Evolutionary conservation across 176 grass and related monocot genomes (phyloP).

Genomic region (Ensete ventricosum): DNA sequence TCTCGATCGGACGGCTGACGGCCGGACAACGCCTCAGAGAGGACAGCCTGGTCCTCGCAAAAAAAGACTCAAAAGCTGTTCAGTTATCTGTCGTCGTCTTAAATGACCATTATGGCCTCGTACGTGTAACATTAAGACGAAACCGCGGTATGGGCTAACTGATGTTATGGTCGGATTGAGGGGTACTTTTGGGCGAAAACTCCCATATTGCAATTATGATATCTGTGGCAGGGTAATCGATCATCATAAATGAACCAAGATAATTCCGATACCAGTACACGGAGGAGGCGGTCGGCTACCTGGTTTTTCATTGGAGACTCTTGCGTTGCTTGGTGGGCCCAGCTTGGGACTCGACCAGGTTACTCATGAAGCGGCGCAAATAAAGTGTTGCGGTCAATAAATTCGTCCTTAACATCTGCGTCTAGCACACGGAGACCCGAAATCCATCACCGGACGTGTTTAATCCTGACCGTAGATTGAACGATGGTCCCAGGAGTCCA

Average conservation of each 20-base stretch:
- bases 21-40: not conserved
- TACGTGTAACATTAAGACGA: not conserved
- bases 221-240: conserved; percentile 3
- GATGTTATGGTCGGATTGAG: not conserved
- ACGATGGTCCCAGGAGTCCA: no score
- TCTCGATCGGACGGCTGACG: not conserved
- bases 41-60: not conserved
- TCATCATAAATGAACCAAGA: not conserved
- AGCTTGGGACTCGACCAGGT: no score
- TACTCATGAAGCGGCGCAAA: no score
- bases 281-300: no score
- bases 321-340: no score
- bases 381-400: no score
- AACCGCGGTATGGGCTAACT: not conserved
- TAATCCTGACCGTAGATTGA: no score
- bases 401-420: no score
- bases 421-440: no score
- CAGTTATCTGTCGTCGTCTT: not conserved
- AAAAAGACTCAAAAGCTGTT: not conserved
- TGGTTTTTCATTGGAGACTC: no score
- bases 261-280: not conserved
- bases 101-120: not conserved
- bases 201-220: not conserved
- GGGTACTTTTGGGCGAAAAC: not conserved
- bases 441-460: no score